Percentiles rank a stretch among this genome's conserved stretches.
Conservation (phyloP, 495 filamentous ascomycete species). For the Friedmanniomyces endolithicus region DNA sequence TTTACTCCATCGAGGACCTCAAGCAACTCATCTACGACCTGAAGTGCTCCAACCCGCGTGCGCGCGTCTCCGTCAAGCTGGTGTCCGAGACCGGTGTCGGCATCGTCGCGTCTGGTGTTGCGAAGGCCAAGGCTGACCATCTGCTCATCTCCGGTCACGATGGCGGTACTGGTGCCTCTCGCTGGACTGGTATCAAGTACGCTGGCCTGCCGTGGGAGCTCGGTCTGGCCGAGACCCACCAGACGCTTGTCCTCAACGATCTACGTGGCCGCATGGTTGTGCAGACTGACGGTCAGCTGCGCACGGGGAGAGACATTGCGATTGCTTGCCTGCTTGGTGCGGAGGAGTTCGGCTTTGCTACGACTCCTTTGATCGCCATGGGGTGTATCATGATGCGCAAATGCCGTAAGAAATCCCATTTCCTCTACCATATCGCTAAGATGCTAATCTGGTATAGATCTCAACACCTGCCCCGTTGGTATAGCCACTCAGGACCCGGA, state of each 20-base stretch:
- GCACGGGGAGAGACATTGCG: slow-evolving; percentile 89
- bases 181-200: slow-evolving; percentile 99
- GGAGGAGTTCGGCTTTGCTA: slow-evolving; percentile 98
- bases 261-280: slow-evolving; percentile 92
- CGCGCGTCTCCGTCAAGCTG: slow-evolving; percentile 95
- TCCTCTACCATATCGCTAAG: neutral
- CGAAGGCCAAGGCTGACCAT: slow-evolving; percentile 96
- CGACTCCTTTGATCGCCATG: slow-evolving; percentile 90
- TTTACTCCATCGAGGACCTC: slow-evolving; percentile 97
- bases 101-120: slow-evolving; percentile 96
- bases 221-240: slow-evolving; percentile 95
- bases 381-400: slow-evolving; percentile 96
- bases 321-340: slow-evolving; percentile 94
- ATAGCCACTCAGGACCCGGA: slow-evolving; percentile 96
- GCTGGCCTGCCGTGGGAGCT: slow-evolving; percentile 97
- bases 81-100: slow-evolving; percentile 97
- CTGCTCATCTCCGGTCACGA: slow-evolving; percentile 97
- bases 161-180: slow-evolving; percentile 92
- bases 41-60: slow-evolving; percentile 91
- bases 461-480: slow-evolving; percentile 88
- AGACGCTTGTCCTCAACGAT: slow-evolving; percentile 97
- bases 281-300: slow-evolving; percentile 92
- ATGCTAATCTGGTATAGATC: slow-evolving; percentile 4
- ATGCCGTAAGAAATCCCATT: slow-evolving; percentile 30
- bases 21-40: slow-evolving; percentile 99